Percentiles rank a stretch among this genome's conserved stretches.
phyloP scores from a whole-genome alignment of 2,329 filamentous ascomycete species.

The Pestalotiopsis fici region DNA sequence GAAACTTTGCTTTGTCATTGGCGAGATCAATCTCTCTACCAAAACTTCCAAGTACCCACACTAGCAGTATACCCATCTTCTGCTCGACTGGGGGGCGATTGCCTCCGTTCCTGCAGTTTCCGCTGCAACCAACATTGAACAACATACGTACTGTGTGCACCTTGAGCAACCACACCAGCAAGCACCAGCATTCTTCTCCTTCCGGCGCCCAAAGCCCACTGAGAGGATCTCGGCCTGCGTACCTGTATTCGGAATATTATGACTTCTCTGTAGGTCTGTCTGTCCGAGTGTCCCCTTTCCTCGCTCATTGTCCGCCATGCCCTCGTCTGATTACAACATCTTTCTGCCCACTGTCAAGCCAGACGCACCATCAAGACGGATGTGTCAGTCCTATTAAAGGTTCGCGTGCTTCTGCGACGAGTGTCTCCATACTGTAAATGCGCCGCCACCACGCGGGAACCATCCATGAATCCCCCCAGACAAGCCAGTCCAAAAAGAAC shows the following conservation, averaged over 20 bases:
- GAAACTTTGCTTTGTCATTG: background rate
- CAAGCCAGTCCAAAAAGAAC: background rate
- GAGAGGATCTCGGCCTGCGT: background rate
- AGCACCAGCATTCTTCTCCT: background rate
- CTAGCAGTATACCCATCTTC: background rate
- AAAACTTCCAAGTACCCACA: background rate
- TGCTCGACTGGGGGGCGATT: background rate
- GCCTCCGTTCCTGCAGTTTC: background rate
- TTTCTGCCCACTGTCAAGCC: background rate
- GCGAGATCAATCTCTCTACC: no score
- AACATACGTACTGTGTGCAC: background rate
- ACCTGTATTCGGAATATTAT: background rate
- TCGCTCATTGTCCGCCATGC: background rate
- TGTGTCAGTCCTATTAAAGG: background rate
- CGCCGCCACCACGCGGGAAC: background rate
- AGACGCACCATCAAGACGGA: background rate
- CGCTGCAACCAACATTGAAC: background rate
- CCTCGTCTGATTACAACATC: background rate
- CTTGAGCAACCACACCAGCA: background rate
- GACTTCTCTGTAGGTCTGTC: constrained; percentile 3
- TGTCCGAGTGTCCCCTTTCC: constrained; percentile 2
- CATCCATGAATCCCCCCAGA: background rate
- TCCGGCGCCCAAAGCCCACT: background rate
- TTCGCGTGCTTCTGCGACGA: background rate
- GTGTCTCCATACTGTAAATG: constrained; percentile 6